A percentile compares a stretch with the other conserved stretches of the same genome.
phyloP scores from a whole-genome alignment of 2,329 filamentous ascomycete species.

The Akanthomyces uredinophilus region DNA sequence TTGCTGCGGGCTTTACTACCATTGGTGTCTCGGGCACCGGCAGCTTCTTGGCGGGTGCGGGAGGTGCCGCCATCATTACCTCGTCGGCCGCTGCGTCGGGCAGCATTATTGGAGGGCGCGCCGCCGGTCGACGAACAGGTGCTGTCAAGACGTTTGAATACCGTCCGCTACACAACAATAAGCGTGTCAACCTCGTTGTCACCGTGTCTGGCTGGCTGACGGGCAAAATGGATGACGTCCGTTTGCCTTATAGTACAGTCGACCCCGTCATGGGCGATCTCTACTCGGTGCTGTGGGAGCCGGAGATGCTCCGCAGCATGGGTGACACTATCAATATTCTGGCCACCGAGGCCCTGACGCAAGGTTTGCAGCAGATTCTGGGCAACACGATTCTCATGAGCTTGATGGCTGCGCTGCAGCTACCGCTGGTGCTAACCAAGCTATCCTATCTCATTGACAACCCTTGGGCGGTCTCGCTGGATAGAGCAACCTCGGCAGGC shows the following conservation, averaged over 20 bases:
- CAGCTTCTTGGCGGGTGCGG: constrained; percentile 84
- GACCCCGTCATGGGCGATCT: constrained; percentile 98
- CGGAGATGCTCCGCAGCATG: constrained; percentile 96
- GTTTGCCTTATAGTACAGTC: constrained; percentile 90
- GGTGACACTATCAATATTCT: constrained; percentile 98
- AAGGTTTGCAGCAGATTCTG: constrained; percentile 91
- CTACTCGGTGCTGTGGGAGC: constrained; percentile 96
- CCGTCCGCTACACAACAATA: constrained; percentile 94
- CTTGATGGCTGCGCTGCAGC: constrained; percentile 85
- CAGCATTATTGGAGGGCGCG: constrained; percentile 76
- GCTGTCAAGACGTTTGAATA: constrained; percentile 97
- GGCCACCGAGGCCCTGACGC: constrained; percentile 94
- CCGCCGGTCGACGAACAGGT: constrained; percentile 81
- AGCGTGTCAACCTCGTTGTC: constrained; percentile 90
- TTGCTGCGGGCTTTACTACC: constrained; percentile 91
- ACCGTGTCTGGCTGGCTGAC: constrained; percentile 98
- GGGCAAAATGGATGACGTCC: constrained; percentile 93
- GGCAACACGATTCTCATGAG: constrained; percentile 83
- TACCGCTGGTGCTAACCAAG: constrained; percentile 91
- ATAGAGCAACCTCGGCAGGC: constrained; percentile 81
- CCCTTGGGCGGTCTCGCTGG: constrained; percentile 94
- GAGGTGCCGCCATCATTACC: constrained; percentile 90
- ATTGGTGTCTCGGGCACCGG: constrained; percentile 88
- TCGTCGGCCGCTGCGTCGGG: constrained; percentile 83
- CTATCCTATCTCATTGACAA: constrained; percentile 96